A percentile compares a stretch with the other conserved stretches of the same genome.
Evolutionary conservation across 2,329 filamentous ascomycete species (phyloP).

Genomic region (Metarhizium robertsii): DNA sequence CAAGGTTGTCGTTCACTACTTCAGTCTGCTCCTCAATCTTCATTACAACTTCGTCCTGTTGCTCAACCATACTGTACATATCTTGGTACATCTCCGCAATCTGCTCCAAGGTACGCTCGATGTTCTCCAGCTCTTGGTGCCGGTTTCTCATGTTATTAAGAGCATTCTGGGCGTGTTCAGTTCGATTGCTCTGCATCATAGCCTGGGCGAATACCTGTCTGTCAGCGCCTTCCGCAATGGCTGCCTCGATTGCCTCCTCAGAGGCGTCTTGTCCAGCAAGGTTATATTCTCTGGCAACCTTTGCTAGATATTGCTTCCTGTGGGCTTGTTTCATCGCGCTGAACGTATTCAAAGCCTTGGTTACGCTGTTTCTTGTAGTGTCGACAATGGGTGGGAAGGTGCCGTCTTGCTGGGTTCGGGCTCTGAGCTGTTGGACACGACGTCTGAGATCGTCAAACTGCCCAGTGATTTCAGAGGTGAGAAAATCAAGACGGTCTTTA

Average conservation of each 20-base stretch:
- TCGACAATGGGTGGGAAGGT: not conserved
- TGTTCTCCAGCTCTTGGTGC: constrained; percentile 82
- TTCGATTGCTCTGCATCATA: constrained; percentile 70
- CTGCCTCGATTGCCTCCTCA: constrained; percentile 67
- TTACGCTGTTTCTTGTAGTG: not conserved
- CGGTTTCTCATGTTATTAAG: constrained; percentile 57
- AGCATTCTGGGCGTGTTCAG: constrained; percentile 67
- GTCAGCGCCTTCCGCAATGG: constrained; percentile 53
- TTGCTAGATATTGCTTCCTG: constrained; percentile 69
- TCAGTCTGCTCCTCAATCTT: constrained; percentile 83
- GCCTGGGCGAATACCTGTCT: constrained; percentile 85
- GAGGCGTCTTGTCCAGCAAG: constrained; percentile 79
- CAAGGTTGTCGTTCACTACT: constrained; percentile 74
- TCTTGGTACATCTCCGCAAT: constrained; percentile 89
- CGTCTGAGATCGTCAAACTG: not conserved
- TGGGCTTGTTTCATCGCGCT: constrained; percentile 73
- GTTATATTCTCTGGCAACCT: constrained; percentile 81
- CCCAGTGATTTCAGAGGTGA: not conserved
- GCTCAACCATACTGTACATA: constrained; percentile 73
- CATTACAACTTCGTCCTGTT: constrained; percentile 73
- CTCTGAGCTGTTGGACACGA: not conserved
- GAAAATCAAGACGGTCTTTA: not conserved
- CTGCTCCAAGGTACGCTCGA: constrained; percentile 57
- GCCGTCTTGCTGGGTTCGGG: not conserved
- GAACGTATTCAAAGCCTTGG: constrained; percentile 57